Percentiles rank a stretch among this genome's conserved stretches.
Evolutionary conservation across 371 early-diverging fungal species (phyloP).

Genomic region (Mucor piriformis): DNA sequence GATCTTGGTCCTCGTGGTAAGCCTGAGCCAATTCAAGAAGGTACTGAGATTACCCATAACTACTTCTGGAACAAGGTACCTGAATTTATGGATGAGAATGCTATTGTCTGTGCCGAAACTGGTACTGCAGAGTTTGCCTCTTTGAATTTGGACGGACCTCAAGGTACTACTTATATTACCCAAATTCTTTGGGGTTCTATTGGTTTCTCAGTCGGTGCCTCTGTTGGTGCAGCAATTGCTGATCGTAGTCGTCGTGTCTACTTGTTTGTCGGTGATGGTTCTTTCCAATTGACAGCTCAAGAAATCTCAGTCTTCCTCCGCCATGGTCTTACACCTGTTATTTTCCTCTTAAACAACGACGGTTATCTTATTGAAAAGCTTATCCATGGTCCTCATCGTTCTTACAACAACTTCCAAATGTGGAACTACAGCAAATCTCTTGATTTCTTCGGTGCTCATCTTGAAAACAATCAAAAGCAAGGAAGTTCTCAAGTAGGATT

Average conservation of each 20-base stretch:
- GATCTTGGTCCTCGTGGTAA: slow-evolving; percentile 31
- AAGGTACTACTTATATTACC: slow-evolving; percentile 34
- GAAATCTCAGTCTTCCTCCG: slow-evolving; percentile 56
- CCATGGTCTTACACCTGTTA: slow-evolving; percentile 46
- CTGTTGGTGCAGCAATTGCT: slow-evolving; percentile 42
- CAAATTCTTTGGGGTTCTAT: slow-evolving; percentile 53
- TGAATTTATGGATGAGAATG: slow-evolving; percentile 35
- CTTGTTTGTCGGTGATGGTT: slow-evolving; percentile 59
- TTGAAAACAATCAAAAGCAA: slow-evolving; percentile 23
- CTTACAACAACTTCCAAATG: slow-evolving; percentile 56
- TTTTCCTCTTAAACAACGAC: slow-evolving; percentile 56
- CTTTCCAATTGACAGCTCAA: slow-evolving; percentile 56
- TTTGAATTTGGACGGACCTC: slow-evolving; percentile 41
- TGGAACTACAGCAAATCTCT: slow-evolving; percentile 52
- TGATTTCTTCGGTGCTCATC: slow-evolving; percentile 43
- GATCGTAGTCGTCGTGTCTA: slow-evolving; percentile 33
- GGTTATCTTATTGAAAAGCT: slow-evolving; percentile 58
- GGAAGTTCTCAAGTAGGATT: slow-evolving; percentile 27
- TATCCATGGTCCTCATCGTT: slow-evolving; percentile 50
- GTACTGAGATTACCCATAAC: slow-evolving; percentile 40
- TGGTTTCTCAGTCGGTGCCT: slow-evolving; percentile 44
- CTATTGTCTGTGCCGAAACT: slow-evolving; percentile 53
- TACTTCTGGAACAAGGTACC: slow-evolving; percentile 49
- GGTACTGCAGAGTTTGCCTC: slow-evolving; percentile 56
- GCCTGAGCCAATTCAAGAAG: slow-evolving; percentile 23